A percentile compares a stretch with the other conserved stretches of the same genome.
phyloP scores from a whole-genome alignment of 306 rosid species.

The Gillenia trifoliata region DNA sequence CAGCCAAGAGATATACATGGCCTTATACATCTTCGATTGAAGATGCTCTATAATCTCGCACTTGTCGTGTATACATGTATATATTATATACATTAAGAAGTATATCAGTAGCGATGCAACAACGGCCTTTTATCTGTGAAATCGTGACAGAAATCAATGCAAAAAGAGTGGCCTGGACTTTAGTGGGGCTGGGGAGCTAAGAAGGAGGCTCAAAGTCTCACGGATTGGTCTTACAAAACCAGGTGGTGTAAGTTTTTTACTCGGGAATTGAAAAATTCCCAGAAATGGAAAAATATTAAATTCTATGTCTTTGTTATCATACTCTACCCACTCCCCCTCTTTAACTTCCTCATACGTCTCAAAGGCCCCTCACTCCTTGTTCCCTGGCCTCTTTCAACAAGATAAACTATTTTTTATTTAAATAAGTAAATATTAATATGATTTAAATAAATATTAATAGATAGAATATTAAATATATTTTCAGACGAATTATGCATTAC shows the following conservation, averaged over 20 bases:
- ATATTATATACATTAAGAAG: background rate
- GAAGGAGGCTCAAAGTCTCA: conserved; percentile 2
- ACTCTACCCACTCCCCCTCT: conserved; percentile 2
- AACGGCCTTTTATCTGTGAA: background rate
- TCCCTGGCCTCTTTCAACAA: conserved; percentile 10
- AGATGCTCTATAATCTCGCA: background rate
- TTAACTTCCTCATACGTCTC: conserved; percentile 32
- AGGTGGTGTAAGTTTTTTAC: conserved; percentile 29
- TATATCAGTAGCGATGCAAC: background rate
- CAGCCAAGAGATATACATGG: too few relatives aligned
- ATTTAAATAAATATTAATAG: background rate
- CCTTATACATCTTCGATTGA: too few relatives aligned
- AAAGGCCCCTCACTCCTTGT: conserved; percentile 33
- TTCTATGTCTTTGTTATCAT: conserved; percentile 7
- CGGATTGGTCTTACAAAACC: conserved; percentile 31
- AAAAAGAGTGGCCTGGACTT: conserved; percentile 32
- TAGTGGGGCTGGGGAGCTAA: conserved; percentile 6
- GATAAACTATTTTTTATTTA: conserved; percentile 2
- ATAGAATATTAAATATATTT: background rate
- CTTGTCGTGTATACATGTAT: background rate
- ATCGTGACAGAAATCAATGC: background rate
- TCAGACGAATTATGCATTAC: too few relatives aligned
- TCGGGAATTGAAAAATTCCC: conserved; percentile 43
- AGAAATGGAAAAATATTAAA: conserved; percentile 38
- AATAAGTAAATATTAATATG: too few relatives aligned